Conservation (phyloP, 2,329 filamentous ascomycete species). For the Aspergillus terreus region DNA sequence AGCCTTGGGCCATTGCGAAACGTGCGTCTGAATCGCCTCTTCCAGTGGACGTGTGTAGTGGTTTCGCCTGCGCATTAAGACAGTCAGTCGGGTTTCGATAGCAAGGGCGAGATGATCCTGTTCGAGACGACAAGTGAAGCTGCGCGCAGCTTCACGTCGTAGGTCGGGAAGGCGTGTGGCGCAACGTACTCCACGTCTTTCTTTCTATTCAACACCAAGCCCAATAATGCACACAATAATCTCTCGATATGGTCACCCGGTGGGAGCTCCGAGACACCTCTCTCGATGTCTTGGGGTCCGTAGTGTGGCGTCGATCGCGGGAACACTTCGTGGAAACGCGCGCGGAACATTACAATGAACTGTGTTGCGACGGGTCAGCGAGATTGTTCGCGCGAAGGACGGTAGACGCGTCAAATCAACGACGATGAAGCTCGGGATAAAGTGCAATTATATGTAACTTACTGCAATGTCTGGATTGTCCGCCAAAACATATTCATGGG, state of each 20-base stretch:
- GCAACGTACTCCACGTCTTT: constrained; percentile 91
- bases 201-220: constrained; percentile 89
- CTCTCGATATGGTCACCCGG: constrained; percentile 84
- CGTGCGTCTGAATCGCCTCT: constrained; percentile 82
- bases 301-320: constrained; percentile 83
- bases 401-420: constrained; percentile 25
- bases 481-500: constrained; percentile 83
- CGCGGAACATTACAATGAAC: constrained; percentile 98
- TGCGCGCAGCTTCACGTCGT: not conserved
- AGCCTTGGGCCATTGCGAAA: constrained; percentile 77
- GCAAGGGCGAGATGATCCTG: not conserved
- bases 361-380: constrained; percentile 43
- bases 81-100: constrained; percentile 26
- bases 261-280: constrained; percentile 70
- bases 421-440: constrained; percentile 26
- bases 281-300: constrained; percentile 91
- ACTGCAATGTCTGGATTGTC: constrained; percentile 92
- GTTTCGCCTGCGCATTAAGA: constrained; percentile 61
- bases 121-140: not conserved
- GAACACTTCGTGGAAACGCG: constrained; percentile 86
- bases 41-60: constrained; percentile 93
- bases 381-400: constrained; percentile 26
- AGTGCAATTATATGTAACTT: constrained; percentile 48
- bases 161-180: constrained; percentile 18
- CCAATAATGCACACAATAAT: constrained; percentile 83